These are phyloP conservation scores for Cubamyces lactineus DNA, from an alignment of 768 basidiomycete species.

Conservation along the genomic window DNA sequence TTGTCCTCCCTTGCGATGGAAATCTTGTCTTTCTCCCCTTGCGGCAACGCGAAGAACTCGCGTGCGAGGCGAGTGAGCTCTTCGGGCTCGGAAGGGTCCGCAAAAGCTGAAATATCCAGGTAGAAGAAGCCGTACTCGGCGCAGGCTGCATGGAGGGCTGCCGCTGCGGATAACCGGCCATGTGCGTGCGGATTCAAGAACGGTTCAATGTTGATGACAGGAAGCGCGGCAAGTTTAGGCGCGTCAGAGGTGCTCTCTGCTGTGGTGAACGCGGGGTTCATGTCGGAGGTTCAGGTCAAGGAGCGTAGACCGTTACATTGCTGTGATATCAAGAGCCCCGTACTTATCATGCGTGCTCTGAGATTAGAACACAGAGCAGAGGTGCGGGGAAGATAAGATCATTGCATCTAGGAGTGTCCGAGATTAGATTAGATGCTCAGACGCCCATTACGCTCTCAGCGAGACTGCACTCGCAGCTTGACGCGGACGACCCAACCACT, in stretches of 20 bases:
- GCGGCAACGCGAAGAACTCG: conserved; percentile 72
- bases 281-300: not conserved
- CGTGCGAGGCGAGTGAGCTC: conserved; percentile 66
- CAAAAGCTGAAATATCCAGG: conserved; percentile 65
- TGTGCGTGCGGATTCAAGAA: conserved; percentile 49
- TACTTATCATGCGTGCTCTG: too few relatives aligned
- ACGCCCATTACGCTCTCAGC: conserved; percentile 17
- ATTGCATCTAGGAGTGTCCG: not conserved
- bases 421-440: conserved; percentile 21
- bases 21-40: conserved; percentile 65
- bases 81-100: conserved; percentile 61
- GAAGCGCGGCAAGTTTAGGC: conserved; percentile 45
- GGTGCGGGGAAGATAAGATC: conserved; percentile 4
- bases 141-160: conserved; percentile 73
- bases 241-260: not conserved
- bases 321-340: too few relatives aligned
- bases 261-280: not conserved
- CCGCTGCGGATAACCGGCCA: conserved; percentile 47
- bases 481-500: conserved; percentile 7
- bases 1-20: conserved; percentile 67
- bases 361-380: conserved; percentile 2
- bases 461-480: conserved; percentile 15
- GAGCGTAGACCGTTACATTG: not conserved
- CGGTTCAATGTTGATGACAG: conserved; percentile 74
- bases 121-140: conserved; percentile 90